Evolutionary conservation across 2,329 filamentous ascomycete genomes (phyloP).

Genomic region (Exserohilum rostratum): DNA sequence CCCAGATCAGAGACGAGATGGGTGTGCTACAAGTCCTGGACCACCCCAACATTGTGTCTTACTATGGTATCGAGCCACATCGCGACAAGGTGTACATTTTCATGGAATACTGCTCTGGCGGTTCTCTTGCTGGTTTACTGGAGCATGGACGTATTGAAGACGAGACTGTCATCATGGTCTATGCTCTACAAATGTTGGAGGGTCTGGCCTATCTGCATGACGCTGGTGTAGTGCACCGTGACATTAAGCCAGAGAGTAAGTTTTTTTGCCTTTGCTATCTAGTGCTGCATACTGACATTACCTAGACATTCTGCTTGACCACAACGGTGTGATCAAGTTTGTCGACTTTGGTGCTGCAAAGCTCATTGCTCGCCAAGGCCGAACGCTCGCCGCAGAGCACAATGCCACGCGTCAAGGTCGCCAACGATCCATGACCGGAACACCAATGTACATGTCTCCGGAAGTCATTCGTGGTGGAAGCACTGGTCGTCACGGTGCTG

Average conservation of each 20-base stretch:
- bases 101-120: conserved; percentile 98
- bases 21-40: conserved; percentile 92
- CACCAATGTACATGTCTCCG: conserved; percentile 99
- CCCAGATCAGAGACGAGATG: conserved; percentile 97
- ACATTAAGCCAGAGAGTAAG: conserved; percentile 97
- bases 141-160: conserved; percentile 98
- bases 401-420: conserved; percentile 55
- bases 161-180: conserved; percentile 96
- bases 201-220: conserved; percentile 93
- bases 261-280: conserved; percentile 23
- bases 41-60: conserved; percentile 96
- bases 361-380: conserved; percentile 91
- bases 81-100: conserved; percentile 99
- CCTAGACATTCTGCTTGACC: conserved; percentile 85
- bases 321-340: conserved; percentile 98
- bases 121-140: conserved; percentile 84
- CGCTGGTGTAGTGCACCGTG: conserved; percentile 88
- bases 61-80: conserved; percentile 97
- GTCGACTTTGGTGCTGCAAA: conserved; percentile 98
- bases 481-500: conserved; percentile 76
- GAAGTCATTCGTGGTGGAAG: conserved; percentile 91
- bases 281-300: not conserved
- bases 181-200: conserved; percentile 90
- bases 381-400: conserved; percentile 75
- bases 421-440: conserved; percentile 94